Base-by-base conservation (phyloP, 345 rosid species). In the Salix koriyanagi region DNA sequence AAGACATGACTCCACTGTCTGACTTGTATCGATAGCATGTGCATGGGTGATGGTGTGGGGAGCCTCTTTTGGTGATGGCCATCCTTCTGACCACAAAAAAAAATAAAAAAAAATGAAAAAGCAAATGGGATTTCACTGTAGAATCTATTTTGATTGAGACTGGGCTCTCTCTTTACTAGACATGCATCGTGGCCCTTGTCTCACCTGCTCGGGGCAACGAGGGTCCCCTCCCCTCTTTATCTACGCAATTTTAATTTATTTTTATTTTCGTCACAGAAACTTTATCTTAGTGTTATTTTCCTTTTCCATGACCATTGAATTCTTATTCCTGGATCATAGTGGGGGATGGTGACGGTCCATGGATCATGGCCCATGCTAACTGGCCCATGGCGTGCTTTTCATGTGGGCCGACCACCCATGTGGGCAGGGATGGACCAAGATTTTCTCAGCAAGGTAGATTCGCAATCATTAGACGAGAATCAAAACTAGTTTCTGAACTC, bases 111-210 rank as follows among this genome's bases (percentile, higher is more conserved):
- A 1, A 19, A 4, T 9, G 2, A 30, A 39, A 68, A 46, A 71
- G 46, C n/a, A 65, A 62, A 19, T 61, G 10, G 34, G 44, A 70
- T 72, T 73, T 71, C 58, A 75, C 71, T 67, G 58, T 50, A 37
- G 81, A 77, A 77, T 85, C 82, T 81, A 62, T 25, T 71, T 78
- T 82, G 89, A 87, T 86, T 75, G 86, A 79, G 89, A 89, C 84
- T 75, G 83, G 83, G 85, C 74, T 80, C 80, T 76, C 79, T 70
- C 90, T 89, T 90, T 90, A 73, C 32, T 65, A 76, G 90, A 87
- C 91, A 91, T 74, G 61, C 85, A 91, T 91, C 88, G 89, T 91
- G 85, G 80, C 81, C 77, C 79, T 72, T 84, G 94, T 91, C 84
- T 76, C 89, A 42, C 79, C 77, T 76, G 37, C 44, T 50, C 26